A percentile compares a stretch with the other conserved stretches of the same genome.
phyloP scores from a whole-genome alignment of 1,284 basidiomycete genomes.

The Ceratorhiza oryzae-sativae region DNA sequence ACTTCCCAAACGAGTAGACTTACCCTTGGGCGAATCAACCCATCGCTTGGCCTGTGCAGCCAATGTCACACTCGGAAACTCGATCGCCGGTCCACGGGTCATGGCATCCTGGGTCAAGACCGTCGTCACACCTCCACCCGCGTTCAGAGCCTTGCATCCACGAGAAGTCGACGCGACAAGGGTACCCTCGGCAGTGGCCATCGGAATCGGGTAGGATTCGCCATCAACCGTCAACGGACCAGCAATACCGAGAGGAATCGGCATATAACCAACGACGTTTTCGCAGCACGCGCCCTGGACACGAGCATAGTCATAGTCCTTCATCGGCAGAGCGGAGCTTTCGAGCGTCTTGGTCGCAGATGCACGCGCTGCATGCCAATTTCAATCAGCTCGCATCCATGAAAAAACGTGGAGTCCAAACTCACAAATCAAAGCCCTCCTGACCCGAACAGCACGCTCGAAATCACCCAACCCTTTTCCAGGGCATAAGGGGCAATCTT shows the following conservation, averaged over 20 bases:
- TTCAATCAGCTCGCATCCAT: conserved; percentile 26
- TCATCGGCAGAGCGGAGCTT: conserved; percentile 80
- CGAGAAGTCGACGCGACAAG: conserved; percentile 97
- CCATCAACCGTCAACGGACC: conserved; percentile 95
- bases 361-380: conserved; percentile 71
- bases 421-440: conserved; percentile 90
- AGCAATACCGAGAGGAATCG: conserved; percentile 94
- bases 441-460: conserved; percentile 86
- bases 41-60: conserved; percentile 88
- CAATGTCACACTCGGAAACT: conserved; percentile 84
- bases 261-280: conserved; percentile 98
- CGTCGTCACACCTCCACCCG: conserved; percentile 93
- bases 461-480: conserved; percentile 91
- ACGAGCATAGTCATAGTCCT: conserved; percentile 90
- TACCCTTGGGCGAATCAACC: conserved; percentile 78
- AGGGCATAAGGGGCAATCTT: conserved; percentile 94
- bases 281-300: conserved; percentile 99
- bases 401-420: conserved; percentile 44
- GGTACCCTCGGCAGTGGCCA: conserved; percentile 99
- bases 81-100: conserved; percentile 98
- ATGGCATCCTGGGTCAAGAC: conserved; percentile 94
- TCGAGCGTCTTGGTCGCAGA: conserved; percentile 89
- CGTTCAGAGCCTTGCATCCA: conserved; percentile 97
- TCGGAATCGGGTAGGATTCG: conserved; percentile 86
- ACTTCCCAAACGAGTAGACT: neutral